These are phyloP conservation scores for Syzygium malaccense DNA, from an alignment of 441 rosid species.

Conservation along the genomic window DNA sequence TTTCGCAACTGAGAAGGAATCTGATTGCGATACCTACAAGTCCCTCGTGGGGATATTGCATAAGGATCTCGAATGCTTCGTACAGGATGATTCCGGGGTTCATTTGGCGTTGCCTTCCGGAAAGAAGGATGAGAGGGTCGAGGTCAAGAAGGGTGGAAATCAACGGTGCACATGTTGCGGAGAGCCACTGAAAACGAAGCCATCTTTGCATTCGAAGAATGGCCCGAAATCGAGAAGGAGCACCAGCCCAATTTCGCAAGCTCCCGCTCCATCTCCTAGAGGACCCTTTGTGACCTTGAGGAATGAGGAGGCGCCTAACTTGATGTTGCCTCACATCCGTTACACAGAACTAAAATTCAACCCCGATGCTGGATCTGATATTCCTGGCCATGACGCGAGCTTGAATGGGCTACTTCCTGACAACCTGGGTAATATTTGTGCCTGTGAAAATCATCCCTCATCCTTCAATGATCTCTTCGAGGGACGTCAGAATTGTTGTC, in stretches of 20 bases:
- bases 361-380: conserved; percentile 35
- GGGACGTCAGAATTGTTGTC: not conserved
- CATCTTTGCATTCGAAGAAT: conserved; percentile 17
- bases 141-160: conserved; percentile 16
- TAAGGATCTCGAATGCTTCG: conserved; percentile 64
- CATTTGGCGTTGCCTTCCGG: conserved; percentile 30
- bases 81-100: conserved; percentile 53
- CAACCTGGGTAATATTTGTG: conserved; percentile 15
- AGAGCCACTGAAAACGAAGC: conserved; percentile 45
- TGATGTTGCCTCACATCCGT: conserved; percentile 32
- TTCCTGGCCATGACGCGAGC: conserved; percentile 36
- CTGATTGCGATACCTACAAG: conserved; percentile 68
- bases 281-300: conserved; percentile 27
- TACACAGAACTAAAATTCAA: conserved; percentile 37
- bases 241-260: conserved; percentile 22
- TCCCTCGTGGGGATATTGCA: conserved; percentile 75
- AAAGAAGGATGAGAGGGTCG: conserved; percentile 34
- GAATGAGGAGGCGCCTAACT: conserved; percentile 16
- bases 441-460: not conserved
- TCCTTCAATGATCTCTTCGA: not conserved
- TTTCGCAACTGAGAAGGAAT: conserved; percentile 69
- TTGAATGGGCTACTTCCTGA: conserved; percentile 12
- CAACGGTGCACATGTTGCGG: conserved; percentile 64
- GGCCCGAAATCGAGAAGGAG: conserved; percentile 10
- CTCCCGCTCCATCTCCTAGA: conserved; percentile 78